A percentile compares a stretch with the other conserved stretches of the same genome.
Conservation (phyloP, 345 rosid genomes). For the Camelina sativa region DNA sequence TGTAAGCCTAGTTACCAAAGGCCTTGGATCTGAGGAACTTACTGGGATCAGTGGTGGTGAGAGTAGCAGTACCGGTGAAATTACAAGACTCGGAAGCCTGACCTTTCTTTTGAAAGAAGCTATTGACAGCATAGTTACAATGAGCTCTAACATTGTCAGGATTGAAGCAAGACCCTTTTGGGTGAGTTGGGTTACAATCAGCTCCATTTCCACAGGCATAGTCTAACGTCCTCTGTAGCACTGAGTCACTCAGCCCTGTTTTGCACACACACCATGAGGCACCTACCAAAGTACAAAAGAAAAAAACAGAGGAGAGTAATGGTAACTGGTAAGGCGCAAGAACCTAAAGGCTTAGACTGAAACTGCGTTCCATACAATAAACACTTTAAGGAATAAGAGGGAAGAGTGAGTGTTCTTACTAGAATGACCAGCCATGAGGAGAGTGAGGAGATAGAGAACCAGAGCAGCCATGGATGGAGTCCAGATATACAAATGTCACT, state of each 20-base stretch:
- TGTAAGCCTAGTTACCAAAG: slow-evolving; percentile 5
- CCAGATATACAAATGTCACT: slow-evolving; percentile 18
- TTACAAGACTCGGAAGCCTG: slow-evolving; percentile 82
- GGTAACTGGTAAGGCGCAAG: neutral
- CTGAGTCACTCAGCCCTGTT: slow-evolving; percentile 55
- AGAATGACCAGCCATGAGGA: slow-evolving; percentile 60
- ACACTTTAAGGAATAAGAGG: neutral
- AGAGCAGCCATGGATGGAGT: slow-evolving; percentile 52
- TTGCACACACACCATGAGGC: slow-evolving; percentile 95
- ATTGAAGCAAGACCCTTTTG: slow-evolving; percentile 62
- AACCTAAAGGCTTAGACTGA: neutral
- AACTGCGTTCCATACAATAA: neutral
- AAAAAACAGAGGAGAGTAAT: neutral
- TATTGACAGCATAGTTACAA: slow-evolving; percentile 87
- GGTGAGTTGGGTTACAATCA: slow-evolving; percentile 71
- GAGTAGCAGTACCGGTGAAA: slow-evolving; percentile 70
- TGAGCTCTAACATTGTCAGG: slow-evolving; percentile 82
- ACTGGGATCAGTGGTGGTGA: slow-evolving; percentile 67
- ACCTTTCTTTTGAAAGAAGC: slow-evolving; percentile 82
- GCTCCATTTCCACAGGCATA: slow-evolving; percentile 98
- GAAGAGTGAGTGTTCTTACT: slow-evolving; percentile 46
- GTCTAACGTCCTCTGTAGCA: slow-evolving; percentile 78
- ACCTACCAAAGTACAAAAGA: slow-evolving; percentile 42
- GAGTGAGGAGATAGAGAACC: slow-evolving; percentile 46
- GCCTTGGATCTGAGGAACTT: slow-evolving; percentile 25